phyloP scores from a whole-genome alignment of 306 rosid species.

The cucumber (Cucumis sativus) region DNA sequence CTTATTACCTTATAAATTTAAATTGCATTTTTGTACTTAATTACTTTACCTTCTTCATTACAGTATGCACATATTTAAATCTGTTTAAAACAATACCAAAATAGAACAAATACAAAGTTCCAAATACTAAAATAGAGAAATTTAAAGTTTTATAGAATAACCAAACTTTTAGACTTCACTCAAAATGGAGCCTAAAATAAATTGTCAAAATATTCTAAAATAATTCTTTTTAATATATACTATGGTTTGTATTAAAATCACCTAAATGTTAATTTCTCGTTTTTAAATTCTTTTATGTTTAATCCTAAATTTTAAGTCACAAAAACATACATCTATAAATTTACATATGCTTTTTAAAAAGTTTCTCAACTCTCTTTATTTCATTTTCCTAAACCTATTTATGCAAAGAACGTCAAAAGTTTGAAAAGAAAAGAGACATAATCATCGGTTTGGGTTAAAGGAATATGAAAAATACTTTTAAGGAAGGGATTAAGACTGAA shows the following conservation, averaged over 20 bases:
- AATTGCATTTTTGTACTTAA: no score
- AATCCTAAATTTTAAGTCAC: not conserved
- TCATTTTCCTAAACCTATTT: not conserved
- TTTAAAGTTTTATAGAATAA: no score
- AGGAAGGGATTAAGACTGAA: not conserved
- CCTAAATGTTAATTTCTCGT: no score
- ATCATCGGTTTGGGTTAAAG: not conserved
- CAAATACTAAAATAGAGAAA: no score
- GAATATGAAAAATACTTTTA: not conserved
- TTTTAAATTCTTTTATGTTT: not conserved
- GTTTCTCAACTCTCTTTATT: not conserved
- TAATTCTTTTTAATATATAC: not conserved
- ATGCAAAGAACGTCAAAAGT: not conserved
- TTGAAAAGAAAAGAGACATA: not conserved
- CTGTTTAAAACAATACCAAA: no score
- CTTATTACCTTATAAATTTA: no score
- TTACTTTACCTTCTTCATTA: no score
- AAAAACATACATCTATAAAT: not conserved
- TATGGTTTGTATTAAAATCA: not conserved
- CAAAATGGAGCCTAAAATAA: no score
- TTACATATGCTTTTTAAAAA: not conserved
- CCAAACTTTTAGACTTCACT: no score
- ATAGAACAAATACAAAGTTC: no score
- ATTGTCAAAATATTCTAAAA: no score
- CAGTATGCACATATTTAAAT: no score